Base-by-base conservation (phyloP, 108 stramenopile genomes). In the Skeletonema marinoi region DNA sequence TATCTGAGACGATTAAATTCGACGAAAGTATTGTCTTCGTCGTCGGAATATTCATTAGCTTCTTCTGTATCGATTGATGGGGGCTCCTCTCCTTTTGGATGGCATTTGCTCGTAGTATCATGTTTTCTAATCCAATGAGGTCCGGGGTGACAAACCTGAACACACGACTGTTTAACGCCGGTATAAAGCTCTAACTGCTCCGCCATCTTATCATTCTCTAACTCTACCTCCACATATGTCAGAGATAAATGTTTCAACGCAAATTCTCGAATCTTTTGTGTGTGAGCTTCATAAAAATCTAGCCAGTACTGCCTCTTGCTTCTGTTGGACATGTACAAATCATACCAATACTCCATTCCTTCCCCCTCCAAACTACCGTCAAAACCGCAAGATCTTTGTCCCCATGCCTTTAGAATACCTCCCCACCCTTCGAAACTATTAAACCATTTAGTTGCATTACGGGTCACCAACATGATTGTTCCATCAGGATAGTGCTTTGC, bases 281-380 rank as follows among this genome's bases (percentile, higher is more conserved):
- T 88, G 38, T 88, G 82, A 36, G 82, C 79, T 35, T 84, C 48
- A 58, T 88, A 88, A 65, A 88, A 88, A 10, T 80, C 63, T 21
- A 65, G 12, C 75, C 82, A 83, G 32, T 77, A 83, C 3, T 75
- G 41, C 19, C 32, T 73, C 29, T 74, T 46, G 3, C 1, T 56
- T 25, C 54, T 21, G 1, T 69, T 33, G 54, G 25, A 56, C 5
- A 1, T 42, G 29, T 32, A 65, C 64, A 62, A 60, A 48, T 65
- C 59, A 33, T 50, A 33, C 79, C 79, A 80, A 51, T 80, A 80
- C 39, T 69, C 61, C 51, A 73, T 68, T 46, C 58, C 66, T 60
- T 70, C 69, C 3, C 66, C 66, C 19, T 72, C 41, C 11, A 69
- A 38, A 46, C 60, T 56, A 17, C 74, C 81, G 71, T 75, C 75